A percentile compares a stretch with the other conserved stretches of the same genome.
Evolutionary conservation across 2,329 filamentous ascomycete species (phyloP).

Genomic region (Mycosphaerella sp.): DNA sequence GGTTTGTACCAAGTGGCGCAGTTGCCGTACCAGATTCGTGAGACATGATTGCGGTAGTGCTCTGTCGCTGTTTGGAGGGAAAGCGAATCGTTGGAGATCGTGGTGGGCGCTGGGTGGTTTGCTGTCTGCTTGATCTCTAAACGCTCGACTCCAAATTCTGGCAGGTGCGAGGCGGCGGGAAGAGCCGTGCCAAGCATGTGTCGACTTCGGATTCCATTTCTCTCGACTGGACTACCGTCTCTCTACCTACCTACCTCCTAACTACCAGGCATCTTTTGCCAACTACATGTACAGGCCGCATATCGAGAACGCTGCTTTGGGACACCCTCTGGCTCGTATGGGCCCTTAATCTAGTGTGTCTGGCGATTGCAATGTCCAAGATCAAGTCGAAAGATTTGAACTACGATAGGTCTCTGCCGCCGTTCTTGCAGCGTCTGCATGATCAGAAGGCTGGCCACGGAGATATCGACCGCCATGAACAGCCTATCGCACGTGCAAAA

Average conservation of each 20-base stretch:
- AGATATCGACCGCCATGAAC: constrained; percentile 41
- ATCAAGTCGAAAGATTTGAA: constrained; percentile 60
- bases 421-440: constrained; percentile 44
- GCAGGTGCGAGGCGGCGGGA: background rate
- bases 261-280: background rate
- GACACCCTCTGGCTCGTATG: background rate
- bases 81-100: constrained; percentile 12
- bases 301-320: too few relatives aligned
- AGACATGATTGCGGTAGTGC: constrained; percentile 57
- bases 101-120: constrained; percentile 6
- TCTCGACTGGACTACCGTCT: background rate
- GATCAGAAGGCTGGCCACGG: constrained; percentile 48
- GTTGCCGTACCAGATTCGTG: constrained; percentile 61
- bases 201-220: background rate
- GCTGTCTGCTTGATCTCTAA: constrained; percentile 1
- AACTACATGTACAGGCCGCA: too few relatives aligned
- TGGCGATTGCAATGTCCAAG: constrained; percentile 36
- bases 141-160: constrained; percentile 3
- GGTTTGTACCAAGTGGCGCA: background rate
- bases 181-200: background rate
- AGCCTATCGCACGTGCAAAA: constrained; percentile 40
- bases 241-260: background rate
- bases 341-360: background rate
- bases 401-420: constrained; percentile 53
- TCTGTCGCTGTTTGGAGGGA: constrained; percentile 3